Base-by-base conservation (phyloP, 73 alveolate genomes). In the Paramecium primaurelia region DNA sequence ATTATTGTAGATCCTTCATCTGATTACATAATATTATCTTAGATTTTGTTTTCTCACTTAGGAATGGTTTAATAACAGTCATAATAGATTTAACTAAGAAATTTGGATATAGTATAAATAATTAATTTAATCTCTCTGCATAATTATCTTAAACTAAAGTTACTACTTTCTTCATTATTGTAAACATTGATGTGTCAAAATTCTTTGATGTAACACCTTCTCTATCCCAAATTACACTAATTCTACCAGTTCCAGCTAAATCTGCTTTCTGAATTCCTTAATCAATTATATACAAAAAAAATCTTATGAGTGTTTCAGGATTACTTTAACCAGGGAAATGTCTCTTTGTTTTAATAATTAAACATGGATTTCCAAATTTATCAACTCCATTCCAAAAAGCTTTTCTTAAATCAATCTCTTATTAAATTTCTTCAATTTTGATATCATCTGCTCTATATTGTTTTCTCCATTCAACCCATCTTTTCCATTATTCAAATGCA, bases 171-270 rank as follows among this genome's bases (percentile, higher is more conserved):
- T 80, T 80, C 91, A 80, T 80, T 25, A 80, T 44, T 9, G 58
- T 8, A 47, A 80, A 45, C 91, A 75, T 75, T 2, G 88, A 75
- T 36, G 84, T 5, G 28, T 89, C 94, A 71, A 89, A 89, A 32
- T 89, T 89, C 58, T 89, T 89, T 18, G 92, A 71, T 28, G 92
- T 45, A 20, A 89, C 73, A 26, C 92, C 94, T 71, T 89, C 92
- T 89, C 94, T 89, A 71, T 89, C 92, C 94, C 92, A 71, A 44
- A 89, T 69, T 10, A 71, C 86, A 12, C 85, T 64, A 38, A 89
- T 71, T 25, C 54, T 89, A 38, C 77, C 94, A 20, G 86, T 71
- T 10, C 92, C 86, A 3, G 30, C 84, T 12, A 3, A 64, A 64
- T 32, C 51, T 2, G 47, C 47, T 80, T 58, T 87, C 26, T 68